Evolutionary conservation across 2,329 filamentous ascomycete genomes (phyloP), one percentile per base, ranked within the genome.

Genomic region (Ceratocystis colombiana): DNA sequence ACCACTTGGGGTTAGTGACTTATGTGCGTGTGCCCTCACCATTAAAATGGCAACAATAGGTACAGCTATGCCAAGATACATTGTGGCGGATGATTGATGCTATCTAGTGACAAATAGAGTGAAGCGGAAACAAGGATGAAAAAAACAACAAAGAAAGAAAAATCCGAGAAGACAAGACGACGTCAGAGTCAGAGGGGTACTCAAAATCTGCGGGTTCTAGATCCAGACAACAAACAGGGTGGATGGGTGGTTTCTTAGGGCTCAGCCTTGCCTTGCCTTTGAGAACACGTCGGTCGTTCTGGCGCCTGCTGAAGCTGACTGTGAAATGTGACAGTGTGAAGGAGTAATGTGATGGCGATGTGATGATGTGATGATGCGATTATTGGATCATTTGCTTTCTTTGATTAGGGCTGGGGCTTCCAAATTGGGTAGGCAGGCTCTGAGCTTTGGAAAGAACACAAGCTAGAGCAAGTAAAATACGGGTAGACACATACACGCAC

Each of bases 1-100:
- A 68, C 92, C 93, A 5, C 80, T 77, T 0, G 87, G 84, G 0
- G 93, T 97, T 48, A 99, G 82, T 28, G 88, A 92, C 66, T 89
- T 87, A 71, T 85, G 86, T 61, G 82, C 84, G 76, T 84, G 84
- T 44, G 89, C 87, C 68, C 88, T 82, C 71, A 84, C 83, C 66
- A 87, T 78, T 70, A 92, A 80, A 68, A 79, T 79, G 68, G 82
- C 71, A 17, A 82, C 87, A 59, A 79, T 79, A 61, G 84, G 84
- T 15, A 80, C 75, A 12, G 84, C 84, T 71, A 85, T 79, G 62
- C 79, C 75, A 63, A 79, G 75, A 73, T 81, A 84, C 84, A 87
- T 87, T 61, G 65, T 74, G 70, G 20, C 6, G n/a, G 20, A 64
- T 20, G 4, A 30, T 8, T 41, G 37, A 41, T 41, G 10, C 12